Conservation (phyloP, 352 stramenopile species). For the Pythium scleroteichum region DNA sequence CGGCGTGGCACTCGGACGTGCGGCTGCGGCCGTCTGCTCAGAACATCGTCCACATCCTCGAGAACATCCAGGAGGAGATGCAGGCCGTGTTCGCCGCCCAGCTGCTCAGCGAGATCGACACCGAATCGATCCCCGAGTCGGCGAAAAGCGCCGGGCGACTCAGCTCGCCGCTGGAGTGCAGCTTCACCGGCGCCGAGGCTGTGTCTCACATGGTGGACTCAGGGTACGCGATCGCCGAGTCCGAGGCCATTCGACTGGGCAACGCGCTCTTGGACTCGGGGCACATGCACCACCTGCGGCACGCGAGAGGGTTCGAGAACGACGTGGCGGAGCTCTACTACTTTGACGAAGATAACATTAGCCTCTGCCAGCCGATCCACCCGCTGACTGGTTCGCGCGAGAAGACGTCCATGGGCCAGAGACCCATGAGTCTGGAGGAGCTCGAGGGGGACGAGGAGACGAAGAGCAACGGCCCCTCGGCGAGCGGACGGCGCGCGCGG, state of each 20-base stretch:
- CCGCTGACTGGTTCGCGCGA: neutral
- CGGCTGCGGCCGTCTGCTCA: slow-evolving; percentile 25
- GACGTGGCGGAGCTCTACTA: slow-evolving; percentile 29
- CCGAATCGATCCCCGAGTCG: neutral
- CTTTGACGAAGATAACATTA: slow-evolving; percentile 46
- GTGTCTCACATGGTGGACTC: slow-evolving; percentile 30
- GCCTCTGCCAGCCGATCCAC: slow-evolving; percentile 21
- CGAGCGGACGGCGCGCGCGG: slow-evolving; percentile 1
- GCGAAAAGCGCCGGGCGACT: neutral
- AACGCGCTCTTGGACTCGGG: slow-evolving; percentile 54
- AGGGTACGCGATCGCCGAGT: slow-evolving; percentile 21
- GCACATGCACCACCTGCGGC: slow-evolving; percentile 46
- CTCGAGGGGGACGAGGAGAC: slow-evolving; percentile 4
- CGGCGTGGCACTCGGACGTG: slow-evolving; percentile 30
- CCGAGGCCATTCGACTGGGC: slow-evolving; percentile 43
- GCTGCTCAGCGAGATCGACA: slow-evolving; percentile 17
- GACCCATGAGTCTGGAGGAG: neutral
- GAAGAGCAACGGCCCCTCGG: neutral
- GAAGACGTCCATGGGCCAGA: neutral
- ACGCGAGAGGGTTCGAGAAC: slow-evolving; percentile 29
- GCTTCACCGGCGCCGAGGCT: slow-evolving; percentile 25
- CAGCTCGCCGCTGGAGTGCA: slow-evolving; percentile 11
- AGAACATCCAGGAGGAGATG: slow-evolving; percentile 30
- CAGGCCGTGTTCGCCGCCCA: slow-evolving; percentile 21
- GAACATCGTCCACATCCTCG: slow-evolving; percentile 29